phyloP scores from a whole-genome alignment of 345 rosid genomes.

The Litchi chinensis region DNA sequence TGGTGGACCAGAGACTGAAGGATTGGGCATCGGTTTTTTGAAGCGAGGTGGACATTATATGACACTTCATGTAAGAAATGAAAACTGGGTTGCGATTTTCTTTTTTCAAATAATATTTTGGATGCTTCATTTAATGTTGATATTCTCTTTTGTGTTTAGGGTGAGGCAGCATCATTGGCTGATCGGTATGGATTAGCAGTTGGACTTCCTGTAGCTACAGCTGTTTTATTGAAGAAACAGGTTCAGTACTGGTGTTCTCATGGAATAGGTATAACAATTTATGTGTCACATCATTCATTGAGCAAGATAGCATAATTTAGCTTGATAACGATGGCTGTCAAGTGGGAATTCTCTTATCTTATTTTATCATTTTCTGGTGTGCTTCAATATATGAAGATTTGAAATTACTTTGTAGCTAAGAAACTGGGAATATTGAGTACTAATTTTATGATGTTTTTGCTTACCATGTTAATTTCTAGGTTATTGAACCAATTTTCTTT shows the following conservation, averaged over 20 bases:
- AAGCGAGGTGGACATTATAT: slow-evolving; percentile 87
- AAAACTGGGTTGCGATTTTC: slow-evolving; percentile 10
- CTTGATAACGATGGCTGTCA: background rate
- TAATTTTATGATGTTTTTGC: background rate
- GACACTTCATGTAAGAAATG: slow-evolving; percentile 77
- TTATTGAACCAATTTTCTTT: background rate
- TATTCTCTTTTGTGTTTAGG: slow-evolving; percentile 44
- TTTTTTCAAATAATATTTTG: background rate
- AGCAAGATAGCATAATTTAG: background rate
- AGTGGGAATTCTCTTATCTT: too few species aligned
- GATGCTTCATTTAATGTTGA: slow-evolving; percentile 8
- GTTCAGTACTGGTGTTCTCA: slow-evolving; percentile 72
- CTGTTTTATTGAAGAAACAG: slow-evolving; percentile 70
- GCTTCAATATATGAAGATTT: background rate
- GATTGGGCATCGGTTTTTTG: slow-evolving; percentile 71
- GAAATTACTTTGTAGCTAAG: background rate
- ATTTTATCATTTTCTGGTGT: background rate
- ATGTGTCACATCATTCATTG: background rate
- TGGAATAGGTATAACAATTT: slow-evolving; percentile 68
- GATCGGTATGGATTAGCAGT: slow-evolving; percentile 79
- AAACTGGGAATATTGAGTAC: background rate
- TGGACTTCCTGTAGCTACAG: slow-evolving; percentile 87
- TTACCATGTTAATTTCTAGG: background rate
- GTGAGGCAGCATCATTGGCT: slow-evolving; percentile 83
- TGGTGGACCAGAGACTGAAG: slow-evolving; percentile 87